Base-by-base conservation (phyloP, 2,329 filamentous ascomycete genomes). In the Sclerotiophoma versabilis region DNA sequence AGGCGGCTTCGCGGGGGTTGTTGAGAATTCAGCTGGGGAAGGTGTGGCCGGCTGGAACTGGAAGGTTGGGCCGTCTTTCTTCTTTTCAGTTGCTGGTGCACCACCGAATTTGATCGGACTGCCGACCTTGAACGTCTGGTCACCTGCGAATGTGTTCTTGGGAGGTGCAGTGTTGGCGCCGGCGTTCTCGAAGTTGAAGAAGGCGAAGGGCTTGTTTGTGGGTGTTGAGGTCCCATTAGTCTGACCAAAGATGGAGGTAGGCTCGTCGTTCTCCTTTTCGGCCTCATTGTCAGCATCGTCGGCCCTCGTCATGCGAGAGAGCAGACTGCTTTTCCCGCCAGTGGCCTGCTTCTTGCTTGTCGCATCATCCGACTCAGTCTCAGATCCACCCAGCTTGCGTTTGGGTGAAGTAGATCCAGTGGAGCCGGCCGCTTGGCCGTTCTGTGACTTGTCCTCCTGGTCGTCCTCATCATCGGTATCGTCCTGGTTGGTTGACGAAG, bases 51-150 rank as follows among this genome's bases (percentile, higher is more conserved):
- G 62, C 44, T 69, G 65, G 49, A 71, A 68, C 14, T 55, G 56
- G 50, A 73, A 70, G 1, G 49, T 49, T 0, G 71, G 68, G 14
- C 58, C 48, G 27, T 42, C 50, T 25, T 65, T 60, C 48, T 63
- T 65, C 49, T 62, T 64, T 41, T 67, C 64, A 1, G 65, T 60
- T 15, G 62, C 57, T 32, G 62, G 45, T 20, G 44, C 58, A 22
- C 52, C 56, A 15, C 69, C 64, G 49, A 75, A 75, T 54, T 74
- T 73, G 61, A 75, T 73, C 3, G 70, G 71, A 20, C 54, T 69
- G 25, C 68, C 69, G n/a, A 44, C 45, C 54, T 75, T 75, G 63
- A 66, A 75, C 1, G 73, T 75, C 56, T 75, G 69, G 46, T 75
- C 72, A 12, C 70, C 71, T 17, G 60, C 67, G 52, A 72, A 73